Conservation (phyloP, 2,329 filamentous ascomycete species). For the Clonostachys chloroleuca region DNA sequence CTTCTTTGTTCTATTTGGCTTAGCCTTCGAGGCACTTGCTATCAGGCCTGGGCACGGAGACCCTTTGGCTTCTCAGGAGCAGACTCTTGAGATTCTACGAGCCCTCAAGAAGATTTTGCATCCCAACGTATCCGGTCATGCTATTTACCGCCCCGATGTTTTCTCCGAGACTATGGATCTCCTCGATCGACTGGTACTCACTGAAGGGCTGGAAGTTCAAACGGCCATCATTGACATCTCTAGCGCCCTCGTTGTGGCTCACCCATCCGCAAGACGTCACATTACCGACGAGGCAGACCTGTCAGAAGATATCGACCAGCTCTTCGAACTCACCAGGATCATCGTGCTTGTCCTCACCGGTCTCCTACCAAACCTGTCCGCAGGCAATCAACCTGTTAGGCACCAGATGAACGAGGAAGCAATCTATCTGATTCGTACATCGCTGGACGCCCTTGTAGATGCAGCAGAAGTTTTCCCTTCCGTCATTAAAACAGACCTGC, state of each 20-base stretch:
- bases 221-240: slow-evolving; percentile 92
- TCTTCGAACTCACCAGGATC: slow-evolving; percentile 94
- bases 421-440: slow-evolving; percentile 71
- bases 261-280: slow-evolving; percentile 72
- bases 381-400: slow-evolving; percentile 60
- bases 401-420: slow-evolving; percentile 86
- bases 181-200: slow-evolving; percentile 86
- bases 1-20: slow-evolving; percentile 96
- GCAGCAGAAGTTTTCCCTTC: slow-evolving; percentile 93
- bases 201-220: slow-evolving; percentile 85
- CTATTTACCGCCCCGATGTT: slow-evolving; percentile 92
- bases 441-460: slow-evolving; percentile 85
- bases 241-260: slow-evolving; percentile 81
- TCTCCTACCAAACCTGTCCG: slow-evolving; percentile 76
- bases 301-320: slow-evolving; percentile 94
- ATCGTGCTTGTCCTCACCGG: slow-evolving; percentile 91
- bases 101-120: slow-evolving; percentile 93
- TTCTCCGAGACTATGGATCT: slow-evolving; percentile 98
- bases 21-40: slow-evolving; percentile 92
- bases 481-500: slow-evolving; percentile 93
- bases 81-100: slow-evolving; percentile 82
- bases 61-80: slow-evolving; percentile 64
- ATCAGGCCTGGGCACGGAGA: slow-evolving; percentile 56
- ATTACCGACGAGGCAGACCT: slow-evolving; percentile 65
- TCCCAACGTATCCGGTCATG: slow-evolving; percentile 90